phyloP scores from a whole-genome alignment of 192 early-diverging fungal genomes.

The Podila epigama region DNA sequence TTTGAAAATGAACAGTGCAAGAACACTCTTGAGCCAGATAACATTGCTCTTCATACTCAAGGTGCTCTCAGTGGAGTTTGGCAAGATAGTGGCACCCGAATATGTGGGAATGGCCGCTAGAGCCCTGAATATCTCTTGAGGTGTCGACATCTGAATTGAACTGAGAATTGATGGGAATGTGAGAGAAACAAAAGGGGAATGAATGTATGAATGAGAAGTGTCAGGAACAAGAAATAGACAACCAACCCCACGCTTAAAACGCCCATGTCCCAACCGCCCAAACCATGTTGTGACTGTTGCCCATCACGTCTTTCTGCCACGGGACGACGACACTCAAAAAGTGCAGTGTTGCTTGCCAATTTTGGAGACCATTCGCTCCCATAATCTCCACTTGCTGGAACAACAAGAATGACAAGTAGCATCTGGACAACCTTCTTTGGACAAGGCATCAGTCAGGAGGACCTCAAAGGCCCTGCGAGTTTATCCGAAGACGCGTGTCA shows the following conservation, averaged over 20 bases:
- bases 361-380: not conserved
- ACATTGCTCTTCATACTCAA: conserved; percentile 10
- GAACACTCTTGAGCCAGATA: not conserved
- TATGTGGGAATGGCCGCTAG: conserved; percentile 46
- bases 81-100: conserved; percentile 30
- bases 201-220: not conserved
- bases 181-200: not conserved
- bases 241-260: not conserved
- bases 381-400: not conserved
- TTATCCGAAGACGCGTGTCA: conserved; percentile 41
- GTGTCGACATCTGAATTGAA: conserved; percentile 23
- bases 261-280: too few relatives aligned
- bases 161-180: not conserved
- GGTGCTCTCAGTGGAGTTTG: conserved; percentile 23
- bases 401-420: conserved; percentile 12
- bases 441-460: conserved; percentile 13
- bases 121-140: conserved; percentile 41
- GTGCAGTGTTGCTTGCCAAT: not conserved
- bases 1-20: too few relatives aligned
- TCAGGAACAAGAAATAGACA: too few relatives aligned
- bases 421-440: conserved; percentile 44
- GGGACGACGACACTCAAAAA: too few relatives aligned
- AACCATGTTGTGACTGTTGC: too few relatives aligned
- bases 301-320: too few relatives aligned
- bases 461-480: conserved; percentile 14